Percentiles rank a stretch among this genome's conserved stretches.
phyloP scores from a whole-genome alignment of 2,329 filamentous ascomycete genomes.

The Xylogone sp. region DNA sequence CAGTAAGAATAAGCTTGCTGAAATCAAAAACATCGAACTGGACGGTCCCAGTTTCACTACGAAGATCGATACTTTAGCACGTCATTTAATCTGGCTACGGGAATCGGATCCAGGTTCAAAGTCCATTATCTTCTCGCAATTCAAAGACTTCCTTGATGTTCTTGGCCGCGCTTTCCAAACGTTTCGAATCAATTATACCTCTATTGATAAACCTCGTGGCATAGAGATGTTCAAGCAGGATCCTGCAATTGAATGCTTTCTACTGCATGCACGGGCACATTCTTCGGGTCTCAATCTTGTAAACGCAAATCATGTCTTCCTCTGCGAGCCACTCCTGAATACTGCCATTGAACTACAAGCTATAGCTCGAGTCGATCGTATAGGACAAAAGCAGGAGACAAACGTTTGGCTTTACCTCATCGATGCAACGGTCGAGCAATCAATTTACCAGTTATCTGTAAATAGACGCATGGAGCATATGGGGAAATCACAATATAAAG shows the following conservation, averaged over 20 bases:
- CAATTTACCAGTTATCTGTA: slow-evolving; percentile 85
- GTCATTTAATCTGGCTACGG: slow-evolving; percentile 83
- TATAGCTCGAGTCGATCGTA: slow-evolving; percentile 90
- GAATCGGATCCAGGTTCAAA: slow-evolving; percentile 83
- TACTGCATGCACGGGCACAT: slow-evolving; percentile 85
- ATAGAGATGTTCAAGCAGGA: slow-evolving; percentile 76
- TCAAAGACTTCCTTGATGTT: slow-evolving; percentile 74
- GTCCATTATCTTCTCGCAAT: slow-evolving; percentile 92
- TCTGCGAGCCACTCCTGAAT: slow-evolving; percentile 92
- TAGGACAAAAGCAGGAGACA: slow-evolving; percentile 82
- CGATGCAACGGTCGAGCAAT: slow-evolving; percentile 86
- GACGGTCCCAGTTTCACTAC: slow-evolving; percentile 73
- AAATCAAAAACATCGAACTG: slow-evolving; percentile 81
- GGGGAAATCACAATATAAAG: slow-evolving; percentile 34
- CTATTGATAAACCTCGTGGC: slow-evolving; percentile 65
- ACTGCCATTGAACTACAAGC: slow-evolving; percentile 92
- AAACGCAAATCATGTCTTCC: slow-evolving; percentile 88
- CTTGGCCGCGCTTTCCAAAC: slow-evolving; percentile 65
- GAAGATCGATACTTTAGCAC: slow-evolving; percentile 79
- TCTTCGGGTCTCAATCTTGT: slow-evolving; percentile 87
- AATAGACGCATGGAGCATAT: slow-evolving; percentile 76
- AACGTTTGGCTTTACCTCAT: slow-evolving; percentile 95
- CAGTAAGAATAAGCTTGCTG: slow-evolving; percentile 62
- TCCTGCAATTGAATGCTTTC: slow-evolving; percentile 71
- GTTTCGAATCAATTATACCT: slow-evolving; percentile 70